Base-by-base conservation (phyloP, 2,329 filamentous ascomycete species). In the Metarhizium anisopliae region DNA sequence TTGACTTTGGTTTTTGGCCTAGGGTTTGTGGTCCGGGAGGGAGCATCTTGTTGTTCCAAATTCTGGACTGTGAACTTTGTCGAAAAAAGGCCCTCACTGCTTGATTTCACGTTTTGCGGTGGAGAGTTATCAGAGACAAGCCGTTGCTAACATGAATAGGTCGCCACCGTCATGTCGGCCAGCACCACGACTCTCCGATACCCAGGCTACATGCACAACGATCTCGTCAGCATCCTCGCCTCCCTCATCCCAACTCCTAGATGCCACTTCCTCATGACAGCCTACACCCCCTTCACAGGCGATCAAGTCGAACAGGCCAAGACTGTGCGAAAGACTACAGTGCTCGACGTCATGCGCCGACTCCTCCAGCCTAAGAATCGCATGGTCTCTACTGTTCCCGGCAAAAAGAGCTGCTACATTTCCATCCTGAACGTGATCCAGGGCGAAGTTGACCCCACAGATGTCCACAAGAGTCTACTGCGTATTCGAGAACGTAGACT, bases 201-300 rank as follows among this genome's bases (percentile, higher is more conserved):
- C 70, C 94, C 94, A 1, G 94, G 94, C 43, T 99, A 99, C 74
- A 99, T 99, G 94, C 94, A 99, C 78, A 99, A 99, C 72, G 94
- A 99, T 68, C 86, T 99, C 16, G 92, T 96, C 67, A 94, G 93
- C 72, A 97, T 99, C 64, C 82, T 99, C 56, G 94, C 95, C 29
- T 95, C 91, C 20, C 81, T 99, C 47, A 97, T 99, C 59, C 94
- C 94, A 2, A 99, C 93, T 0, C 95, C 94, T 10, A 86, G 94
- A 63, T 96, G 92, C 69, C 95, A 99, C 75, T 99, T 99, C 81
- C 80, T 99, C 57, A 95, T 96, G 85, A 99, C 94, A 5, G 90
- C 93, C 47, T 99, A 99, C 76, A 99, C 94, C 0, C 94, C 94
- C 6, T 99, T 99, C 68, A 97, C 94, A 0, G 90, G 91, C 58